Evolutionary conservation across 345 rosid genomes (phyloP).

Genomic region (Syzygium jambos): DNA sequence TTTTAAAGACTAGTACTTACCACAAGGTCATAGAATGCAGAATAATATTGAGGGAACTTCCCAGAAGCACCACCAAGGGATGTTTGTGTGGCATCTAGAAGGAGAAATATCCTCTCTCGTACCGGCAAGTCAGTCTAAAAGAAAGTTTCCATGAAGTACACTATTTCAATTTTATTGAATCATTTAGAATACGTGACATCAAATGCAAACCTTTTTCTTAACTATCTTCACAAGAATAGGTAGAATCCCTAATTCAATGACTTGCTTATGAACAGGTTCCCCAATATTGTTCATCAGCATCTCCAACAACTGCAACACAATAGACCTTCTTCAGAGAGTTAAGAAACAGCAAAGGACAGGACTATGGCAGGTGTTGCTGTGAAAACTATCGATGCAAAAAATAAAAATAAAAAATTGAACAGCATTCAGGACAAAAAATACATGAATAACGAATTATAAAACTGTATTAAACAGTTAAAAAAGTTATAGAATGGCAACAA

Average conservation of each 20-base stretch:
- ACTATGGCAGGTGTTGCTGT: background rate
- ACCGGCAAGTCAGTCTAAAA: constrained; percentile 80
- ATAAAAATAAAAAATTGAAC: background rate
- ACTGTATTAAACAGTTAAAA: background rate
- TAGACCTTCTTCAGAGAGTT: background rate
- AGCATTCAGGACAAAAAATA: background rate
- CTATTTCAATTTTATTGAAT: background rate
- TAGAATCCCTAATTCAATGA: constrained; percentile 65
- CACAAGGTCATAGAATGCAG: constrained; percentile 89
- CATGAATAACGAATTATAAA: background rate
- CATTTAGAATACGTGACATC: background rate
- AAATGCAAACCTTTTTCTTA: constrained; percentile 75
- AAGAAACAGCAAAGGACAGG: background rate
- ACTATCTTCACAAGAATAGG: constrained; percentile 85
- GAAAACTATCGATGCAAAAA: background rate
- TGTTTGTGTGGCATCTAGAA: constrained; percentile 96
- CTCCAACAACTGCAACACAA: constrained; percentile 35
- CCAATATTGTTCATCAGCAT: constrained; percentile 97
- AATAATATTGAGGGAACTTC: constrained; percentile 80
- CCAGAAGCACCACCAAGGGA: constrained; percentile 90
- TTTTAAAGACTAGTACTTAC: constrained; percentile 34
- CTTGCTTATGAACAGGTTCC: constrained; percentile 67
- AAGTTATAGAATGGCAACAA: background rate
- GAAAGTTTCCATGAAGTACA: background rate
- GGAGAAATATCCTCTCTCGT: constrained; percentile 89